Conservation (phyloP, 2,329 filamentous ascomycete species). For the Nigrospora oryzae region DNA sequence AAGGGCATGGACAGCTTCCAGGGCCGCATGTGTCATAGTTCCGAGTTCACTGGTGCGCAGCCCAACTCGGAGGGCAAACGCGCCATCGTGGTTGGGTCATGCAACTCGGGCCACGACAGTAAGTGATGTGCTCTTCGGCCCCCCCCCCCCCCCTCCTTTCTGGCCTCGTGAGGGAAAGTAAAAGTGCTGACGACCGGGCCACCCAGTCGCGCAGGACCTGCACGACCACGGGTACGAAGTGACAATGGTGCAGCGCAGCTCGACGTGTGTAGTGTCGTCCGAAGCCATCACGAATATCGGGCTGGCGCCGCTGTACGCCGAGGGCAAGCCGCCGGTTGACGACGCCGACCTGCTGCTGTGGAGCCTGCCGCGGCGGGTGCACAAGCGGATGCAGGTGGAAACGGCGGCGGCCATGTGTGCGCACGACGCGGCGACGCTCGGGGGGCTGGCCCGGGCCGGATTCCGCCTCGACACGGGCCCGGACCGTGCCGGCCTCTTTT, state of each 20-base stretch:
- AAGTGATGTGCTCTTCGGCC: background rate
- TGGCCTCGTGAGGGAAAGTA: background rate
- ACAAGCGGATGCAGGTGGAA: slow-evolving; percentile 49
- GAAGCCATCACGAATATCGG: slow-evolving; percentile 40
- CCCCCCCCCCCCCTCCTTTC: background rate
- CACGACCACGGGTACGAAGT: slow-evolving; percentile 49
- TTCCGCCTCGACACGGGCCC: slow-evolving; percentile 51
- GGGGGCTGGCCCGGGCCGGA: slow-evolving; percentile 43
- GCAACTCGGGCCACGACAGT: slow-evolving; percentile 50
- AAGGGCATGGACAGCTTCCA: slow-evolving; percentile 44
- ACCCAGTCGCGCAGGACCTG: slow-evolving; percentile 41
- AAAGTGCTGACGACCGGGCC: background rate
- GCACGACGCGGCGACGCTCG: slow-evolving; percentile 27
- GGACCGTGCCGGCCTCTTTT: slow-evolving; percentile 42
- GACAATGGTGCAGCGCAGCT: slow-evolving; percentile 51
- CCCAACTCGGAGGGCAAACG: slow-evolving; percentile 31
- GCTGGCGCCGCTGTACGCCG: slow-evolving; percentile 40
- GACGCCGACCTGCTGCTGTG: slow-evolving; percentile 57
- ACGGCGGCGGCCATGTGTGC: slow-evolving; percentile 26
- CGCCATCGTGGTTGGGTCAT: slow-evolving; percentile 47
- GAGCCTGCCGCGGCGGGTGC: slow-evolving; percentile 47
- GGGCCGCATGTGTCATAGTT: slow-evolving; percentile 47
- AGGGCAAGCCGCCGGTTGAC: slow-evolving; percentile 49
- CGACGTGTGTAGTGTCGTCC: slow-evolving; percentile 45
- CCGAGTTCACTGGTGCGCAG: slow-evolving; percentile 28